Conservation (phyloP, 73 alveolate species). For the Paraurostyla sp. region DNA sequence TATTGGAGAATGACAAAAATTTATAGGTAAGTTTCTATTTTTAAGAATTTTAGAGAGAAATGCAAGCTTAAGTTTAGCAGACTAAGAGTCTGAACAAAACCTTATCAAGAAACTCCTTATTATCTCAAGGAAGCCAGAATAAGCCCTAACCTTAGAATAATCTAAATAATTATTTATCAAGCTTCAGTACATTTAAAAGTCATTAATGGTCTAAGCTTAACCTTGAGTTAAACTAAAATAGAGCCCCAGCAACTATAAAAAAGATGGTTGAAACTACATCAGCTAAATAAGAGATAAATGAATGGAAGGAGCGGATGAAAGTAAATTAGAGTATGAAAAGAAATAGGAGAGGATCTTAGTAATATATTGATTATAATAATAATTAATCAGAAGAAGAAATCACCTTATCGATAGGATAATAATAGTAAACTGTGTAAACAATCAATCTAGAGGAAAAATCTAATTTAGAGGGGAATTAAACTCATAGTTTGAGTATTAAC, state of each 20-base stretch:
- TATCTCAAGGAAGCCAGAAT: background rate
- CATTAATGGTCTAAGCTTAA: constrained; percentile 38
- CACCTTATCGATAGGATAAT: no score
- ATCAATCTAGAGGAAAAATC: no score
- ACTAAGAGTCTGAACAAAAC: constrained; percentile 5
- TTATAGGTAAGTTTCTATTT: background rate
- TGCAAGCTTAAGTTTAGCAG: background rate
- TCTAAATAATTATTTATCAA: background rate
- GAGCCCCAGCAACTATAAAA: constrained; percentile 28
- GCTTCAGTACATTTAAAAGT: constrained; percentile 11
- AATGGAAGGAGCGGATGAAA: background rate
- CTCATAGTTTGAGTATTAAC: background rate
- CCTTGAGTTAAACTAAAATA: constrained; percentile 9
- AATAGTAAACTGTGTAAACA: no score
- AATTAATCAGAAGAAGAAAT: no score
- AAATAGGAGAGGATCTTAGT: no score
- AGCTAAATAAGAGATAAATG: constrained; percentile 19
- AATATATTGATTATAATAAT: no score
- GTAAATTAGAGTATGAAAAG: background rate
- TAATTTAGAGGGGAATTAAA: no score
- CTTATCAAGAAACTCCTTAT: background rate
- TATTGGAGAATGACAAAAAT: constrained; percentile 25
- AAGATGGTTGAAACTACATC: background rate
- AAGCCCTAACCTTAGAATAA: background rate
- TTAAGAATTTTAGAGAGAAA: background rate